Conservation (phyloP, 805 yeast species). For the Zygotorulaspora chibaensis region DNA sequence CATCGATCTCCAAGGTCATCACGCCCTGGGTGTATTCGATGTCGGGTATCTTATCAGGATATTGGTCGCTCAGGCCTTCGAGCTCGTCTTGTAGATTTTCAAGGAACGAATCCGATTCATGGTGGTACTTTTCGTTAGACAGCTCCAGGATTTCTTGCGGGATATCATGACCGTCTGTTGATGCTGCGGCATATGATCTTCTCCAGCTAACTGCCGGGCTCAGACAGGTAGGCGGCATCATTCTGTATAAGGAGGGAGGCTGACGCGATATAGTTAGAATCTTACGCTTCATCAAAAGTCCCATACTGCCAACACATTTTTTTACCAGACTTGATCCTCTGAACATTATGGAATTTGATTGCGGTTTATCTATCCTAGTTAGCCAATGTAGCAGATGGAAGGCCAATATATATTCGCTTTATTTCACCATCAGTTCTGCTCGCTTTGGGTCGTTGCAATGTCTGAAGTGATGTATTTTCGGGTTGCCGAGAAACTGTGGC, state of each 20-base stretch:
- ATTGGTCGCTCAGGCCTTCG: constrained; percentile 60
- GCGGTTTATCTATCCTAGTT: no score
- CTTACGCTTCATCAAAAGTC: no score
- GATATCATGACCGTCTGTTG: constrained; percentile 53
- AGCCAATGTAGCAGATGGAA: no score
- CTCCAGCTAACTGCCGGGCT: background rate
- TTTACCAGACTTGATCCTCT: no score
- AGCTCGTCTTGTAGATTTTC: constrained; percentile 63
- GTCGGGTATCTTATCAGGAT: constrained; percentile 68
- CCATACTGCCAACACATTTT: no score
- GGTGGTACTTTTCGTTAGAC: constrained; percentile 54
- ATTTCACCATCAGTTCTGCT: no score
- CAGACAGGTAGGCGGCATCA: background rate
- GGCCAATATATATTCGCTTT: no score
- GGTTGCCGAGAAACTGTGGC: no score
- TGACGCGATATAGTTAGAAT: no score
- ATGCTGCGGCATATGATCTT: constrained; percentile 10
- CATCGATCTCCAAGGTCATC: constrained; percentile 64
- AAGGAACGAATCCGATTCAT: constrained; percentile 59
- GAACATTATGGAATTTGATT: no score
- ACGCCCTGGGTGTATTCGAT: constrained; percentile 74
- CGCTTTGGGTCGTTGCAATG: no score
- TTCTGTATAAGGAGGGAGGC: background rate
- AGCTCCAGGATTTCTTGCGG: constrained; percentile 50
- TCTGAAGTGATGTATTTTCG: no score